These are phyloP conservation scores for Skeletonema tropicum DNA, from an alignment of 108 stramenopile genomes.

Conservation along the genomic window DNA sequence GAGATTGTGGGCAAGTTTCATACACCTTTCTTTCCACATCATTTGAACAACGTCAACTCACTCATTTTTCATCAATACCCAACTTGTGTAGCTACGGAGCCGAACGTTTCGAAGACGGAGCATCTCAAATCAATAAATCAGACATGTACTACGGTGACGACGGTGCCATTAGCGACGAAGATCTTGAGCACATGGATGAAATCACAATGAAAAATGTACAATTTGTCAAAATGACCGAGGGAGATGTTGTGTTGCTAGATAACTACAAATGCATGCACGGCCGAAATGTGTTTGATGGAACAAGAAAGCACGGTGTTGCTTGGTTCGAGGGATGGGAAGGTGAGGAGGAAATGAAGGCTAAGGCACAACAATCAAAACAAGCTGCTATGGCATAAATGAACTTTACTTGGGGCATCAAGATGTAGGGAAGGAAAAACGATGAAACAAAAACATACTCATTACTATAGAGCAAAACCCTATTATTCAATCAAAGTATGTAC, in stretches of 20 bases:
- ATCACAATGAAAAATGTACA: slow-evolving; percentile 84
- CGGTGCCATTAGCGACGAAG: slow-evolving; percentile 68
- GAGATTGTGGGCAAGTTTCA: too few relatives aligned
- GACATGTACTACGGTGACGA: slow-evolving; percentile 94
- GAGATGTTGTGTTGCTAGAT: slow-evolving; percentile 89
- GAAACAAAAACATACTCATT: background rate
- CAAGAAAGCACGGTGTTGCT: slow-evolving; percentile 89
- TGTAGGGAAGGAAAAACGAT: background rate
- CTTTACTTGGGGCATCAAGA: background rate
- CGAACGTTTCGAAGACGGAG: slow-evolving; percentile 90
- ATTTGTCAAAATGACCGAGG: slow-evolving; percentile 87
- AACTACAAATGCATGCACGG: slow-evolving; percentile 96
- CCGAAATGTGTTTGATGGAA: slow-evolving; percentile 91
- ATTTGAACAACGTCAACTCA: background rate
- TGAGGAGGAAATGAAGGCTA: slow-evolving; percentile 79
- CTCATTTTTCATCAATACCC: background rate
- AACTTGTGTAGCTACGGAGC: slow-evolving; percentile 72
- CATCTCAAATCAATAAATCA: slow-evolving; percentile 91
- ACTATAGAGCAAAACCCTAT: background rate
- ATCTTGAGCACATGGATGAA: slow-evolving; percentile 84
- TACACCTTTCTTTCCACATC: too few relatives aligned
- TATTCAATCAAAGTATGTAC: background rate
- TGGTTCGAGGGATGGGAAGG: slow-evolving; percentile 95
- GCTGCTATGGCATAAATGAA: background rate
- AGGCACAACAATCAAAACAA: slow-evolving; percentile 14